A percentile compares a stretch with the other conserved stretches of the same genome.
These are phyloP conservation scores for Zygosaccharomyces rouxii DNA, from an alignment of 805 yeast genomes.

Conservation along the genomic window DNA sequence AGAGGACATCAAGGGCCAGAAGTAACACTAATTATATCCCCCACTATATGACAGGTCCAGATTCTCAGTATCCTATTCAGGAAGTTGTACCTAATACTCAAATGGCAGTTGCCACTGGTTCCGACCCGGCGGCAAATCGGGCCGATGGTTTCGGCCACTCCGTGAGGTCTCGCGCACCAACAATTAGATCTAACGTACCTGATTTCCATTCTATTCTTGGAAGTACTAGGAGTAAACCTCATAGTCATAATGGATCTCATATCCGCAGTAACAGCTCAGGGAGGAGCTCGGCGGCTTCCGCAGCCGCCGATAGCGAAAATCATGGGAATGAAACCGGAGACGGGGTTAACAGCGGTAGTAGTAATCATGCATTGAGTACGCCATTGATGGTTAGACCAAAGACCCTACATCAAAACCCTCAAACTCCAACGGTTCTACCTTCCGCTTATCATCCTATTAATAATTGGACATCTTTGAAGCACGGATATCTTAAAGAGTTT, in stretches of 20 bases:
- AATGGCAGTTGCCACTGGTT: constrained; percentile 19
- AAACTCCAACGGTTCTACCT: constrained; percentile 37
- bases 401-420: constrained; percentile 37
- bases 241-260: too few species aligned
- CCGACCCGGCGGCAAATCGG: constrained; percentile 8
- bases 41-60: constrained; percentile 19
- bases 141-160: background rate
- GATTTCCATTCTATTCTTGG: constrained; percentile 11
- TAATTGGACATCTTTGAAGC: constrained; percentile 36
- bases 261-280: background rate
- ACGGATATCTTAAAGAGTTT: constrained; percentile 40
- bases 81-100: constrained; percentile 34
- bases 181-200: constrained; percentile 24
- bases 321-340: background rate
- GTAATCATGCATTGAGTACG: constrained; percentile 13
- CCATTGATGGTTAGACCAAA: constrained; percentile 37
- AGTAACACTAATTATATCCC: constrained; percentile 26
- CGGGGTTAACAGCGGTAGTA: constrained; percentile 2
- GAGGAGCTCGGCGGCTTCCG: constrained; percentile 5
- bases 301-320: background rate
- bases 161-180: constrained; percentile 18
- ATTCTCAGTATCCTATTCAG: constrained; percentile 25
- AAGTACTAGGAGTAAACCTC: too few species aligned
- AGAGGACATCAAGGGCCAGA: constrained; percentile 14
- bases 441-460: constrained; percentile 37